Evolutionary conservation across 2,329 filamentous ascomycete genomes (phyloP).

Genomic region (Fusarium sp.): DNA sequence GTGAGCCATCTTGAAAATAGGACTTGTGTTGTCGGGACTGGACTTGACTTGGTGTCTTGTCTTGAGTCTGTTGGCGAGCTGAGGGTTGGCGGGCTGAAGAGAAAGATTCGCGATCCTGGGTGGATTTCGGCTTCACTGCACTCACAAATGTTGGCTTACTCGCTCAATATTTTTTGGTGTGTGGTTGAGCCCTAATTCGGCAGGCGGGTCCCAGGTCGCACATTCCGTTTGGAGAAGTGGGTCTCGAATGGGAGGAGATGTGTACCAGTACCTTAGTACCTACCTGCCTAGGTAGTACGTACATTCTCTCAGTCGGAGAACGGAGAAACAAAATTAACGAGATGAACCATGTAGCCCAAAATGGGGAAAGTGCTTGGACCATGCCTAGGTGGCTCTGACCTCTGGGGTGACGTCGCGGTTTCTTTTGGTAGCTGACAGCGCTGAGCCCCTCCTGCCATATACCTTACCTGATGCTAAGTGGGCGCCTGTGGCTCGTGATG

Average conservation of each 20-base stretch:
- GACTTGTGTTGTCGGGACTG: constrained; percentile 45
- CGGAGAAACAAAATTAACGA: constrained; percentile 35
- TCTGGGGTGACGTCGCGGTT: constrained; percentile 32
- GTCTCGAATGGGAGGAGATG: not conserved
- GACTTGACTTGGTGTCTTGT: constrained; percentile 37
- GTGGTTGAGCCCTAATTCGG: constrained; percentile 49
- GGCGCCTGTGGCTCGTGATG: constrained; percentile 31
- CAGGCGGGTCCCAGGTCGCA: constrained; percentile 19
- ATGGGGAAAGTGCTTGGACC: constrained; percentile 34
- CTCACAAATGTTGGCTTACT: constrained; percentile 27
- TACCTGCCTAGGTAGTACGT: no score
- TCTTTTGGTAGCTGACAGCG: constrained; percentile 1
- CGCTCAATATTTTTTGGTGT: constrained; percentile 48
- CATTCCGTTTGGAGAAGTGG: constrained; percentile 15
- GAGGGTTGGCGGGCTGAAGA: constrained; percentile 50
- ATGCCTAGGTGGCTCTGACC: constrained; percentile 15
- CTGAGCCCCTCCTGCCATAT: constrained; percentile 28
- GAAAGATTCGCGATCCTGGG: constrained; percentile 47
- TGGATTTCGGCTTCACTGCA: constrained; percentile 43
- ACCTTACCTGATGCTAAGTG: not conserved
- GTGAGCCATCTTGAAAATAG: constrained; percentile 66
- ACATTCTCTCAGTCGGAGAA: not conserved
- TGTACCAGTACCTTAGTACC: no score
- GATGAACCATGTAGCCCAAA: not conserved
- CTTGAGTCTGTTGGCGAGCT: constrained; percentile 48